Base-by-base conservation (phyloP, 208 protist species). In the Trichomonas tenax region DNA sequence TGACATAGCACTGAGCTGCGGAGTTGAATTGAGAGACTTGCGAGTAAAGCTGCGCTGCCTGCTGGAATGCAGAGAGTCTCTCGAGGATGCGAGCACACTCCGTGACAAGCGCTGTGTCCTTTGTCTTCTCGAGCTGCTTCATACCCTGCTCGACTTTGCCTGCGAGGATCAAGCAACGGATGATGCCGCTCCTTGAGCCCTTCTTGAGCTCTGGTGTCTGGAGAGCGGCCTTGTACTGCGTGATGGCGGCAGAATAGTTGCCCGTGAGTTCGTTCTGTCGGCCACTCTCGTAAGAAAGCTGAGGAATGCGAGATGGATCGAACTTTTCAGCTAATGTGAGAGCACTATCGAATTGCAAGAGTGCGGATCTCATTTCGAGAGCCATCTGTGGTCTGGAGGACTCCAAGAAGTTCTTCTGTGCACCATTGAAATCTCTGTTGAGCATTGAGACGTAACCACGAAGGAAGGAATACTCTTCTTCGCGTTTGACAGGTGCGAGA, bases 371-470 rank as follows among this genome's bases (percentile, higher is more conserved):
- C 86, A 93, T 93, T 38, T 93, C 86, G 14, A 93, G 38, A 40
- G 86, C 86, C 86, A 93, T 93, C 51, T 93, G 44, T 58, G 86
- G 86, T 15, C 86, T 48, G 0, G 44, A 36, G 15, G 86, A 93
- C 15, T 93, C 34, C 86, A 93, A 93, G 46, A 93, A 93, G 40
- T 48, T 51, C 86, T 93, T 93, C n/a, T 93, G 86, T 8, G 86
- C 86, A 2, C 40, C 40, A n/a, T 38, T 38, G 36, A 93, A 93
- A 51, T 93, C 86, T 10, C 31, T 34, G 36, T 93, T 40, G 21
- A 93, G 41, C 86, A 93, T 93, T 0, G 86, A 93, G 15, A 93
- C 44, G 51, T 93, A 93, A 15, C 86, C 86, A 8, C 44, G 2
- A 6, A 93, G 10, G 31, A 51, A 93, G 36, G 86, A 93, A 93